Percentiles rank a stretch among this genome's conserved stretches.
Conservation (phyloP, 305 asterid genomes). For the Galium porrigens region DNA sequence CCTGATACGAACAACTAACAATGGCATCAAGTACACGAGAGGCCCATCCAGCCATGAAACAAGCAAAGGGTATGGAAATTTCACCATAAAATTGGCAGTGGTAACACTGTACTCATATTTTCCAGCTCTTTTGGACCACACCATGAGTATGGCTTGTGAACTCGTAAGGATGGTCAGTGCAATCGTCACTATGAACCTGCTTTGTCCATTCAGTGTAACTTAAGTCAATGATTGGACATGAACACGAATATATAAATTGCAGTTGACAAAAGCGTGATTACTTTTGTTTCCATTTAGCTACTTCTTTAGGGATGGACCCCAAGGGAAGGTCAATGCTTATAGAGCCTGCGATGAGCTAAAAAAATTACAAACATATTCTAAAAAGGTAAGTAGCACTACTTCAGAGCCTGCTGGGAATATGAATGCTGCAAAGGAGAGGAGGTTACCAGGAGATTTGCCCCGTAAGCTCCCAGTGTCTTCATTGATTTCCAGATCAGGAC, state of each 20-base stretch:
- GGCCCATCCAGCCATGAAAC: background rate
- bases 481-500: constrained; percentile 18
- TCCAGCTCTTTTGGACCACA: constrained; percentile 98
- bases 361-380: background rate
- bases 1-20: background rate
- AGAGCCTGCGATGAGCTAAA: constrained; percentile 30
- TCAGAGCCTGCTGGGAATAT: background rate
- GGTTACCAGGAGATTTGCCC: constrained; percentile 34
- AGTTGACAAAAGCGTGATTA: constrained; percentile 20
- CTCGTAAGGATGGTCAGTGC: constrained; percentile 84
- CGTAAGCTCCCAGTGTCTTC: constrained; percentile 46
- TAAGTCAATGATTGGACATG: background rate
- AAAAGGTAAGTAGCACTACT: background rate
- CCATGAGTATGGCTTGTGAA: constrained; percentile 95
- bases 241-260: constrained; percentile 5
- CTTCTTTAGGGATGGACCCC: constrained; percentile 38
- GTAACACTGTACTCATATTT: constrained; percentile 93
- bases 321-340: constrained; percentile 23
- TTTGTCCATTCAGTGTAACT: background rate
- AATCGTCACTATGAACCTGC: constrained; percentile 67
- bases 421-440: constrained; percentile 1
- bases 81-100: constrained; percentile 93
- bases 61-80: constrained; percentile 13
- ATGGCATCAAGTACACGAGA: background rate
- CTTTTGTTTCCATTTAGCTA: constrained; percentile 77